phyloP scores from a whole-genome alignment of 2,329 filamentous ascomycete genomes.

The Pseudogymnoascus sp. region DNA sequence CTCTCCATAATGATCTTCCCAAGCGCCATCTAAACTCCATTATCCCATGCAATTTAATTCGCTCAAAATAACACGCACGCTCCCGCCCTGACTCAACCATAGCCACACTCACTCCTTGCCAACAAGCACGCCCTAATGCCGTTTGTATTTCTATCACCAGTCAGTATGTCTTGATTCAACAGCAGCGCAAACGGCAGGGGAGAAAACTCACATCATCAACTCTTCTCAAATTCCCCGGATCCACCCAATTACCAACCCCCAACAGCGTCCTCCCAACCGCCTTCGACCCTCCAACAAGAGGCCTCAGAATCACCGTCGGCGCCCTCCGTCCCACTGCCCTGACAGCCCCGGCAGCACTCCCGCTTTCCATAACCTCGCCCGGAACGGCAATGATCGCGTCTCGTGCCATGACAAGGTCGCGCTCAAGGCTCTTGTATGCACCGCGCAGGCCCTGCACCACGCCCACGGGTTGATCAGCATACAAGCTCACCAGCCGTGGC shows the following conservation, averaged over 20 bases:
- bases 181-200: conserved; percentile 23
- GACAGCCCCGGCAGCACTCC: conserved; percentile 70
- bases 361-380: conserved; percentile 79
- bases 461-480: conserved; percentile 87
- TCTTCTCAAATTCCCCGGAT: conserved; percentile 69
- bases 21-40: conserved; percentile 4
- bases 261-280: conserved; percentile 81
- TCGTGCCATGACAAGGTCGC: conserved; percentile 75
- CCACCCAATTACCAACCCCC: conserved; percentile 85
- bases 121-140: conserved; percentile 18
- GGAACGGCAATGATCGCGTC: conserved; percentile 95
- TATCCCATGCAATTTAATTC: conserved; percentile 6
- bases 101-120: background rate
- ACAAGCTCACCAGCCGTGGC: conserved; percentile 74
- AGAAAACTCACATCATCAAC: conserved; percentile 78
- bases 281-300: conserved; percentile 82
- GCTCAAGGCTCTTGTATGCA: conserved; percentile 71
- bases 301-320: conserved; percentile 86
- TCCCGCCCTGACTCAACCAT: background rate
- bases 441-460: conserved; percentile 78
- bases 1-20: background rate
- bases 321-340: conserved; percentile 69
- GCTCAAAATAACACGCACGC: conserved; percentile 7
- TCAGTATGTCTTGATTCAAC: conserved; percentile 11
- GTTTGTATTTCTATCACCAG: conserved; percentile 30